Conservation (phyloP, 371 early-diverging fungal species). For the Mycotypha africana region DNA sequence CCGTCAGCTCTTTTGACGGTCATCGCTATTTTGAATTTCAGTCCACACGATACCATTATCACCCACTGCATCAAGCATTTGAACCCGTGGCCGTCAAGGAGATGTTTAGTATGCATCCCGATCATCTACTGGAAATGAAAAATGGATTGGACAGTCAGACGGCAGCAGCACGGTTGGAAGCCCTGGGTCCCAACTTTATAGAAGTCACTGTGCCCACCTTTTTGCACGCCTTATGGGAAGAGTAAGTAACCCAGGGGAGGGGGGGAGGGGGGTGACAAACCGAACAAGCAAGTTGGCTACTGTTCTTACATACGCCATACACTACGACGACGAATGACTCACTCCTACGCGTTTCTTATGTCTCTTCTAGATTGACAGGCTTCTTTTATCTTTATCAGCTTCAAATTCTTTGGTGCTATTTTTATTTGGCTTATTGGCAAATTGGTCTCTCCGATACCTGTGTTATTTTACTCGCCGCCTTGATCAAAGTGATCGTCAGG, state of each 20-base stretch:
- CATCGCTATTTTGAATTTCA: constrained; percentile 67
- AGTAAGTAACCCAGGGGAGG: no score
- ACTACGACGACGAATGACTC: no score
- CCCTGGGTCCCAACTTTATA: constrained; percentile 72
- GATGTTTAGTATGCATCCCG: no score
- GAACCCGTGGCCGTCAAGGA: constrained; percentile 54
- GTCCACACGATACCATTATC: constrained; percentile 61
- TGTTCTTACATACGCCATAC: no score
- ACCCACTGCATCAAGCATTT: constrained; percentile 20
- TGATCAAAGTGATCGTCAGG: constrained; percentile 63
- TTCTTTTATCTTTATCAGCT: constrained; percentile 82
- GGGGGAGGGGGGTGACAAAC: no score
- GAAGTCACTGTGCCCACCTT: constrained; percentile 56
- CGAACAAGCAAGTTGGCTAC: constrained; percentile 47
- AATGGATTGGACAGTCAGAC: constrained; percentile 44
- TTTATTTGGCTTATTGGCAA: constrained; percentile 69
- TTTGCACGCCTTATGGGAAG: constrained; percentile 48
- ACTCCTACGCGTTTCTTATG: background rate
- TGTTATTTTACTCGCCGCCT: constrained; percentile 65
- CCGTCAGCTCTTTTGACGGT: no score
- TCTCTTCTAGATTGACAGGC: constrained; percentile 41
- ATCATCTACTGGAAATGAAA: constrained; percentile 36
- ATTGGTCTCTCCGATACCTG: constrained; percentile 70
- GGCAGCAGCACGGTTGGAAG: constrained; percentile 54
- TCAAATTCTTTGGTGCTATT: constrained; percentile 67